Evolutionary conservation across 805 yeast species (phyloP).

Genomic region (Trichomonascus vanleenenianus): DNA sequence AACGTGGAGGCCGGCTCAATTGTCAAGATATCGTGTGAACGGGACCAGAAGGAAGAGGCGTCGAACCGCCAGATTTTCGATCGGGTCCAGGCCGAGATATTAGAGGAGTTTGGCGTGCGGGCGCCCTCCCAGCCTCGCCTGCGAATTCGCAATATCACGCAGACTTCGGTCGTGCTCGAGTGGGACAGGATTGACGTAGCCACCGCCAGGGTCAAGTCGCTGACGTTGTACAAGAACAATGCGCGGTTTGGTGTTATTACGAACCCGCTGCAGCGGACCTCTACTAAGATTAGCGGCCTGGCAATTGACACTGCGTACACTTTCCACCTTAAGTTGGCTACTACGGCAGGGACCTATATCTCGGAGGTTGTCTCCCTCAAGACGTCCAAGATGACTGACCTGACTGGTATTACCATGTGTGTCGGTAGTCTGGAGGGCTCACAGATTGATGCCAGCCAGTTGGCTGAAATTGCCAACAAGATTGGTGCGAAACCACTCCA

Average conservation of each 20-base stretch:
- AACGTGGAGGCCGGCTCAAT: constrained; percentile 90
- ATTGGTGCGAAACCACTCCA: constrained; percentile 83
- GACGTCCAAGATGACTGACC: constrained; percentile 94
- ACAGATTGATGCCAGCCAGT: constrained; percentile 48
- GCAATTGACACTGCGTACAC: constrained; percentile 77
- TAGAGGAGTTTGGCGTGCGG: constrained; percentile 61
- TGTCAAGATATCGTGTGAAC: constrained; percentile 75
- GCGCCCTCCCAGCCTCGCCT: constrained; percentile 68
- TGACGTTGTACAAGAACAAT: constrained; percentile 66
- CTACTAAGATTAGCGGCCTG: constrained; percentile 85
- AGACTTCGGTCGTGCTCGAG: constrained; percentile 87
- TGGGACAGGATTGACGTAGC: constrained; percentile 89
- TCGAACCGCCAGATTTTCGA: constrained; percentile 53
- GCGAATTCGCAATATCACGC: constrained; percentile 71
- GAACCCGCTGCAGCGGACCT: constrained; percentile 65
- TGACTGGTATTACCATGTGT: constrained; percentile 87
- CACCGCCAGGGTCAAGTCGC: constrained; percentile 66
- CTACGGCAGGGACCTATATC: constrained; percentile 80
- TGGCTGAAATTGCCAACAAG: constrained; percentile 51
- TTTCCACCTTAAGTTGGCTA: constrained; percentile 72
- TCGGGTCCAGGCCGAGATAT: constrained; percentile 62
- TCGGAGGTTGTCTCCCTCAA: constrained; percentile 62
- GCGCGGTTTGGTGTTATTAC: constrained; percentile 73
- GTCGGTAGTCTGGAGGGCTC: constrained; percentile 55
- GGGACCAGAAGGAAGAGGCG: constrained; percentile 59